Conservation (phyloP, 2,329 filamentous ascomycete species). For the Sphaerostilbella broomeana region DNA sequence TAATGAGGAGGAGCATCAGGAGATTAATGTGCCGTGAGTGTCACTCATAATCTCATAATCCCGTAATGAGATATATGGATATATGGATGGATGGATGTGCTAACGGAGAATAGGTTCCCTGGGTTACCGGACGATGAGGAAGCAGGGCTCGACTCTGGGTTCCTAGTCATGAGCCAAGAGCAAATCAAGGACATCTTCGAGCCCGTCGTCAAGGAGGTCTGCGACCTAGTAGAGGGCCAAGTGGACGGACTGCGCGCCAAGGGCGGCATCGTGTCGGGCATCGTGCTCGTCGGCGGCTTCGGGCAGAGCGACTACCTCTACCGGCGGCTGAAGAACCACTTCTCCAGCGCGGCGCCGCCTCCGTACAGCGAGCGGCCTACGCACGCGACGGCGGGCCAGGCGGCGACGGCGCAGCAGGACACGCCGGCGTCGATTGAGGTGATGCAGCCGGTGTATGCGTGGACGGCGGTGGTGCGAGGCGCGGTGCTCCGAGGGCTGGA, state of each 20-base stretch:
- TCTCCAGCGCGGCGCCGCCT: slow-evolving; percentile 51
- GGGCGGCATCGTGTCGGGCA: slow-evolving; percentile 61
- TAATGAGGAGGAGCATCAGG: slow-evolving; percentile 68
- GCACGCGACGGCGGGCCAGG: slow-evolving; percentile 45
- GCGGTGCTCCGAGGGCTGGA: slow-evolving; percentile 70
- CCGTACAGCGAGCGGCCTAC: slow-evolving; percentile 65
- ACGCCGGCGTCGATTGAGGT: slow-evolving; percentile 63
- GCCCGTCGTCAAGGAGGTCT: slow-evolving; percentile 65
- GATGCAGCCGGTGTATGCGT: slow-evolving; percentile 75
- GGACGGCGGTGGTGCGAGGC: slow-evolving; percentile 73
- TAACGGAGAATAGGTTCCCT: slow-evolving; percentile 48
- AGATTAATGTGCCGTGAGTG: slow-evolving; percentile 66
- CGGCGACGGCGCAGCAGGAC: no score
- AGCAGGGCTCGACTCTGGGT: slow-evolving; percentile 67
- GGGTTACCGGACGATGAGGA: slow-evolving; percentile 71
- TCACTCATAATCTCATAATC: not conserved
- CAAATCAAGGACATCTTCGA: slow-evolving; percentile 70
- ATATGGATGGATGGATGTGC: no score
- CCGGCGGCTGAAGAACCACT: slow-evolving; percentile 62
- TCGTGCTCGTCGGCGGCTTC: slow-evolving; percentile 75
- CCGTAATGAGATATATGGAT: not conserved
- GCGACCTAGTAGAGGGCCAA: slow-evolving; percentile 61
- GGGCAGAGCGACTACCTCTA: slow-evolving; percentile 74
- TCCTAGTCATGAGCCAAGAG: slow-evolving; percentile 62
- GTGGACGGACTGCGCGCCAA: slow-evolving; percentile 56